A percentile compares a stretch with the other conserved stretches of the same genome.
Conservation (phyloP, 306 rosid genomes). For the Pterocarpus santalinus region DNA sequence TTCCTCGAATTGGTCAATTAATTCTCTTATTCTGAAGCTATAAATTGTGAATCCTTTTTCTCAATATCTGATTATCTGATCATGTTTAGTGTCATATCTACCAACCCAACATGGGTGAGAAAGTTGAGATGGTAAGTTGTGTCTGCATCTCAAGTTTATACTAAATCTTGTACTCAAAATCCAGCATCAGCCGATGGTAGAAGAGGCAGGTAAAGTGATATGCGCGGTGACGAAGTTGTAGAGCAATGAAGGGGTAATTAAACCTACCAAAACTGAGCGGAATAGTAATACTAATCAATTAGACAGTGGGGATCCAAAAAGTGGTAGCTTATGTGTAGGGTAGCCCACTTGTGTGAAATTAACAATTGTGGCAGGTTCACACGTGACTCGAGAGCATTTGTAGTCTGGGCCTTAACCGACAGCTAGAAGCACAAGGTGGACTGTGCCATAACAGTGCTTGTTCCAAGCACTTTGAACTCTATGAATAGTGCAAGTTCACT, state of each 20-base stretch:
- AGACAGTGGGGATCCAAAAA: not conserved
- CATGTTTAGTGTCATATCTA: constrained; percentile 28
- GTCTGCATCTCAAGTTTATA: constrained; percentile 9
- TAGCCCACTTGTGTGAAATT: not conserved
- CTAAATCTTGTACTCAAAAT: not conserved
- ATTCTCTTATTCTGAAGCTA: constrained; percentile 35
- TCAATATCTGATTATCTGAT: constrained; percentile 18
- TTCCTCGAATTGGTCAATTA: constrained; percentile 41
- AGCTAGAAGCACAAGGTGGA: not conserved
- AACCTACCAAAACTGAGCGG: not conserved
- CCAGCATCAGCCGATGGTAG: not conserved
- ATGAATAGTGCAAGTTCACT: too few relatives aligned
- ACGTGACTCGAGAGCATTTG: not conserved
- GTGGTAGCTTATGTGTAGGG: not conserved
- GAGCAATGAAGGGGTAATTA: not conserved
- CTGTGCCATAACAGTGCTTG: not conserved
- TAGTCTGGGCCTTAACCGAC: not conserved
- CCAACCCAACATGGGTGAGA: not conserved
- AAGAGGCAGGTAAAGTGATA: not conserved
- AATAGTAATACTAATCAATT: too few relatives aligned
- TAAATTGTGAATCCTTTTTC: constrained; percentile 41
- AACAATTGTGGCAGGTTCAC: too few relatives aligned
- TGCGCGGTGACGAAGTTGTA: not conserved
- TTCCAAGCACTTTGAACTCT: too few relatives aligned
- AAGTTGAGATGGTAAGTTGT: not conserved